These are phyloP conservation scores for Kwoniella dejecticola DNA, from an alignment of 768 basidiomycete genomes.

Conservation along the genomic window DNA sequence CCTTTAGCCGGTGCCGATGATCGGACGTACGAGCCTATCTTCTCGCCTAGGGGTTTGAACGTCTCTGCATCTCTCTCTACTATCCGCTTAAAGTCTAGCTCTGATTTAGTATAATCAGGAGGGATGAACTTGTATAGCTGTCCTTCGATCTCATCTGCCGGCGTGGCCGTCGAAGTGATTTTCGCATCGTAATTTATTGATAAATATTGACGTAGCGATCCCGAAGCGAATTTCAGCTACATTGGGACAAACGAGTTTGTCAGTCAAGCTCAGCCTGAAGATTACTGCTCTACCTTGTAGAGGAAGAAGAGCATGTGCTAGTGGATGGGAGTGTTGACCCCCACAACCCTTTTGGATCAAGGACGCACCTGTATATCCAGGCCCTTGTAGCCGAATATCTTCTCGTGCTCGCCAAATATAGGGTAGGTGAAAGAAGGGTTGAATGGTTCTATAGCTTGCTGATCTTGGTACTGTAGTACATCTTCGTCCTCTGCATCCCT, in stretches of 20 bases:
- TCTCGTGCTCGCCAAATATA: constrained; percentile 94
- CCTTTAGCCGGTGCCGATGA: constrained; percentile 55
- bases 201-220: constrained; percentile 77
- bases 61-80: constrained; percentile 75
- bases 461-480: constrained; percentile 63
- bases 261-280: too few species aligned
- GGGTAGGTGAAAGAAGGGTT: constrained; percentile 93
- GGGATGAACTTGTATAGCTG: constrained; percentile 76
- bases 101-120: constrained; percentile 70
- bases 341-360: too few species aligned
- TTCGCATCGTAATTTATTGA: constrained; percentile 68
- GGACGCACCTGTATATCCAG: constrained; percentile 79
- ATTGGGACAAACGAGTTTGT: background rate
- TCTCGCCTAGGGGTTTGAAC: constrained; percentile 76
- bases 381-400: constrained; percentile 88
- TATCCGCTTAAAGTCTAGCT: constrained; percentile 66
- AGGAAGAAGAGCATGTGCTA: too few species aligned
- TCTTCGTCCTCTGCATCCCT: constrained; percentile 70
- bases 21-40: constrained; percentile 75
- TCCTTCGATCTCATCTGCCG: constrained; percentile 82
- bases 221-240: constrained; percentile 83
- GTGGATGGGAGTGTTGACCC: too few species aligned
- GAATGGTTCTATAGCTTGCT: constrained; percentile 64
- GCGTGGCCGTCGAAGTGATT: constrained; percentile 62
- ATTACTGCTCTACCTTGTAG: too few species aligned